Base-by-base conservation (phyloP, 2,329 filamentous ascomycete genomes). In the Magnaporthales sp. region DNA sequence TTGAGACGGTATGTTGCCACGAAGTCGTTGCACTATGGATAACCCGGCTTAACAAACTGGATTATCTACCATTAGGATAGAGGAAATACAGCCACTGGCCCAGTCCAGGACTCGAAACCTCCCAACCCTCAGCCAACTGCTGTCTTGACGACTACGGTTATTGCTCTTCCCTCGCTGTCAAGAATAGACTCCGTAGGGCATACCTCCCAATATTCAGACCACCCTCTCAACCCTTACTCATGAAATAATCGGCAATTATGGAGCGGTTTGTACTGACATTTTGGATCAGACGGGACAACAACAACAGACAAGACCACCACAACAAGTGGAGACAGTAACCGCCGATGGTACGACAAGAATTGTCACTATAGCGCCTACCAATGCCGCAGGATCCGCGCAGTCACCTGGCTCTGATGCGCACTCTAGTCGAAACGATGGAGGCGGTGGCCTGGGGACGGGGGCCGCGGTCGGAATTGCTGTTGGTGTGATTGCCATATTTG, bases 381-480 rank as follows among this genome's bases (percentile, higher is more conserved):
- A 73, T 38, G 71, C 74, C 2, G 73, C 70, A 8, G 54, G 62
- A 10, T 62, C 63, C 10, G 29, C 58, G 19, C 56, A 46, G 7
- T 5, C 63, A 9, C 26, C 56, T 24, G 26, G 67, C 32, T 54
- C 65, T 0, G 58, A 56, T 7, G 15, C 38, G 32, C 54, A 61
- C 67, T 68, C 22, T 68, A 56, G 67, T 66, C 11, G 61, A 65
- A 70, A 73, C 6, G 71, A 70, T 31, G 64, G 4, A 32, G 54
- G 69, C 62, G 70, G 68, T 64, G 74, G 76, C 4, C 75, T 85
- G 0, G 75, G 75, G 32, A 80, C 80, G 0, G 84, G 84, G 2
- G 77, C 79, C 9, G 80, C 84, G 32, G 84, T 80, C 1, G 84
- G 84, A 19, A 80, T 87, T 11, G 82, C 81, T 2, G 73, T 86